Base-by-base conservation (phyloP, 352 stramenopile genomes). In the Phytophthora melonis region DNA sequence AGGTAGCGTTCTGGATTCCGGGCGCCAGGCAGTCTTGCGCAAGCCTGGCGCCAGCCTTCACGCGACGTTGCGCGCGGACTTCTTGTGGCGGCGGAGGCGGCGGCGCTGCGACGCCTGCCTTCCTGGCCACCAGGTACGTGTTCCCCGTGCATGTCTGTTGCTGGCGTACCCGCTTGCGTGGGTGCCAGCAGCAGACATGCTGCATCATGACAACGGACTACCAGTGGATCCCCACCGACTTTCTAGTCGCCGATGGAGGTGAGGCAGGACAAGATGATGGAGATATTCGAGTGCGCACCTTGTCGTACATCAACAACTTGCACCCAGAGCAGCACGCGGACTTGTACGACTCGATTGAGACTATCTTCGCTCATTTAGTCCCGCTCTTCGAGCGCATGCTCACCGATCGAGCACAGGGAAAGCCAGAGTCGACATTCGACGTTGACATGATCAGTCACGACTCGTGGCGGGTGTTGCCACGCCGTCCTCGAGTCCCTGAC, bases 251-350 rank as follows among this genome's bases (percentile, higher is more conserved):
- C 1, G 62, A 71, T 3, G 58, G 55, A 16, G 64, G 55, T 47
- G 19, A 63, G 39, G 6, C 58, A 41, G 58, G 50, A 2, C 3
- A 34, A 23, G 55, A 56, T n/a, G 55, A 56, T n/a, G 21, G 21
- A 6, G 18, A 56, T 56, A 45, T 34, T 14, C 27, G 64, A 1
- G 70, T 70, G 2, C 74, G 54, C 16, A 77, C 73, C 9, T 13
- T 76, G 27, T 84, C 81, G 23, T 90, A 87, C 60, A 87, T 90
- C 68, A 90, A 87, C 66, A 88, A 86, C 57, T 61, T 89, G 30
- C 81, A 88, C 11, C 83, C 83, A 5, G 56, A 41, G 0, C 39
- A 71, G 8, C 65, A 80, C 36, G 21, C 9, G 0, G 27, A 11
- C 18, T n/a, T 90, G 21, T 90, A 87, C 63, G 57, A 54, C 10